Percentiles rank a stretch among this genome's conserved stretches.
Evolutionary conservation across 192 early-diverging fungal genomes (phyloP).

Genomic region (Rhizophagus clarus): DNA sequence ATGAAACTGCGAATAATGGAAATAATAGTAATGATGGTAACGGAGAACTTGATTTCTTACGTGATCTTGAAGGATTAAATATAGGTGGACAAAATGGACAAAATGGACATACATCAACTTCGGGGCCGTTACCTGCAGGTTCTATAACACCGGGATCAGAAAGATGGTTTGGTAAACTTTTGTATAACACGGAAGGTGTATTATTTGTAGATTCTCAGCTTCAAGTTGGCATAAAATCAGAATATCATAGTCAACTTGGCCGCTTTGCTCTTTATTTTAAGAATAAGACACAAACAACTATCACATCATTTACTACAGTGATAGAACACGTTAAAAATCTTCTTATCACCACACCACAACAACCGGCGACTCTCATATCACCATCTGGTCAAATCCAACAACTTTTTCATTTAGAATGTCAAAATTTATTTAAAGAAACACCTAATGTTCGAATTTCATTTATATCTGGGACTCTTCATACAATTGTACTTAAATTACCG

Average conservation of each 20-base stretch:
- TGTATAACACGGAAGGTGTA: conserved; percentile 81
- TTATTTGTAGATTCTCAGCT: conserved; percentile 88
- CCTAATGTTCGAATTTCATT: conserved; percentile 76
- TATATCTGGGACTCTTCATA: conserved; percentile 63
- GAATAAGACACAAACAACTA: conserved; percentile 78
- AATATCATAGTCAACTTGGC: conserved; percentile 89
- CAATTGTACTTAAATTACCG: conserved; percentile 69
- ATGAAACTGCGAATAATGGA: conserved; percentile 22
- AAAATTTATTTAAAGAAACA: conserved; percentile 54
- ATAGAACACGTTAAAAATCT: conserved; percentile 56
- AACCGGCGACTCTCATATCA: conserved; percentile 60
- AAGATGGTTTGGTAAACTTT: conserved; percentile 59
- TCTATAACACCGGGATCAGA: conserved; percentile 54
- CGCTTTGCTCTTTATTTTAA: conserved; percentile 89
- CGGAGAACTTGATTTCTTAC: background rate
- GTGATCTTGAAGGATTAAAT: background rate
- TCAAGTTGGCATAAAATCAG: conserved; percentile 90
- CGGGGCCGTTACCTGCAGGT: conserved; percentile 40
- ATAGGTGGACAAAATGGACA: background rate
- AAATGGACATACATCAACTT: background rate
- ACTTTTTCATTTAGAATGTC: conserved; percentile 79
- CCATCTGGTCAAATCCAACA: conserved; percentile 79
- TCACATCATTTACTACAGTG: conserved; percentile 63
- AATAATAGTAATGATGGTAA: conserved; percentile 31
- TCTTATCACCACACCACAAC: conserved; percentile 55